Base-by-base conservation (phyloP, 129 eudicot species). In the Kitagawia praeruptora region DNA sequence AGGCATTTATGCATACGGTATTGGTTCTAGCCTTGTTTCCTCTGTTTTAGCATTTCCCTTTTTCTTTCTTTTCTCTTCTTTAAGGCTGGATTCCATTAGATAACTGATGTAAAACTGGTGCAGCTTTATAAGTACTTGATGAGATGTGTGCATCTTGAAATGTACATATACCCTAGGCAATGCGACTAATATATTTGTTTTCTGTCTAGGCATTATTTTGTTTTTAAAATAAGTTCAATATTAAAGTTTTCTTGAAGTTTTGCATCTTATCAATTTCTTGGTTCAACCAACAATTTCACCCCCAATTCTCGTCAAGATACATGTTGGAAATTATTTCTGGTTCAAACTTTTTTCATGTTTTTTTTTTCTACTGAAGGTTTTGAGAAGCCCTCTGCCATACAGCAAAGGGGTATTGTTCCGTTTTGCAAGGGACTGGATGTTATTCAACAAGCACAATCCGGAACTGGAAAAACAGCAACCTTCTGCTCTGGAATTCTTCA, bases 311-410 rank as follows among this genome's bases (percentile, higher is more conserved):
- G 7, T 61, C 37, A 21, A 70, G 19, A 8, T 15, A 39, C 8
- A 39, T 34, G 44, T 25, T 34, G 56, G 75, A 7, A 64, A 19
- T 67, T 5, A 14, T 4, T 18, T 67, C 21, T 28, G 41, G 7
- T 67, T 31, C 3, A 67, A 34, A 31, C 4, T 2, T 13, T 38
- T 40, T 53, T 78, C 28, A 15, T 53, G 23, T 56, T 11, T 34
- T 21, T 21, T n/a, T n/a, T 64, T 19, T 75, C 69, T 74, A 5
- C 18, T 53, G 18, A 79, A 88, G 91, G 91, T 85, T 88, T 88
- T 69, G 91, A 88, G 84, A 88, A 88, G 82, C 92, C 92, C 51
- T 88, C 92, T 61, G 92, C 92, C 19, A 88, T 88, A n/a, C 92
- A 88, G 78, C 92, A 88, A 51, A 79, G 89, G 67, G 89, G 92